Percentiles rank a stretch among this genome's conserved stretches.
These are phyloP conservation scores for Apodospora peruviana DNA, from an alignment of 495 filamentous ascomycete genomes.

Conservation along the genomic window DNA sequence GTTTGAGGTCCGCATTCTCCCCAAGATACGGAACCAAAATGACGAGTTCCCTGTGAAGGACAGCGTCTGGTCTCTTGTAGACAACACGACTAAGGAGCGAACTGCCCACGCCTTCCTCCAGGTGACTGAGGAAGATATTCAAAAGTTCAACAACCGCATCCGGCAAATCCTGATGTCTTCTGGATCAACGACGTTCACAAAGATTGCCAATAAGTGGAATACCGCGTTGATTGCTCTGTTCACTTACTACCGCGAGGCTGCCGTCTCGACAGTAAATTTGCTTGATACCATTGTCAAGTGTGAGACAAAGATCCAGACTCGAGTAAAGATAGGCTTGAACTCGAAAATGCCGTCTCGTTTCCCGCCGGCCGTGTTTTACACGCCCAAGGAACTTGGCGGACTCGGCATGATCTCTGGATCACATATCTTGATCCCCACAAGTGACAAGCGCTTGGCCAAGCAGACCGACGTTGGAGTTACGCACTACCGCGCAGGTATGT, in stretches of 20 bases:
- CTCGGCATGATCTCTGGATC: constrained; percentile 99
- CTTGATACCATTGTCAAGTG: constrained; percentile 99
- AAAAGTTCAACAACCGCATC: constrained; percentile 99
- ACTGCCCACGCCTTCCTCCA: constrained; percentile 98
- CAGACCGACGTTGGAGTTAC: constrained; percentile 97
- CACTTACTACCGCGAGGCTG: constrained; percentile 98
- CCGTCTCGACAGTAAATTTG: constrained; percentile 92
- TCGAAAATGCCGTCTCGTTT: constrained; percentile 99
- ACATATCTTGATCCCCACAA: constrained; percentile 96
- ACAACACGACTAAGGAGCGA: constrained; percentile 92
- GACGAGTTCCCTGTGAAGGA: constrained; percentile 98
- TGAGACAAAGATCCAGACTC: constrained; percentile 98
- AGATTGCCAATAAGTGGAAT: constrained; percentile 99
- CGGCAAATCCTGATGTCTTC: constrained; percentile 99
- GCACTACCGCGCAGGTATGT: constrained; percentile 97
- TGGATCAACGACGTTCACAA: constrained; percentile 97
- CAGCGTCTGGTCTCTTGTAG: constrained; percentile 94
- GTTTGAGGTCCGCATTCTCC: constrained; percentile 95
- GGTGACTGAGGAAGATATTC: constrained; percentile 96
- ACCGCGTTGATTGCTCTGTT: constrained; percentile 97
- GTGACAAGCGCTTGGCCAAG: constrained; percentile 96
- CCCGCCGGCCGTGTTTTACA: constrained; percentile 98
- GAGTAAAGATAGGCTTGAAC: constrained; percentile 98
- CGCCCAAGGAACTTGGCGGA: constrained; percentile 95
- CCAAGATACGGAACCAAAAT: constrained; percentile 90